Evolutionary conservation across 176 grass and related monocot genomes (phyloP), one percentile per base, ranked within the genome.

Genomic region (Juncus effusus): DNA sequence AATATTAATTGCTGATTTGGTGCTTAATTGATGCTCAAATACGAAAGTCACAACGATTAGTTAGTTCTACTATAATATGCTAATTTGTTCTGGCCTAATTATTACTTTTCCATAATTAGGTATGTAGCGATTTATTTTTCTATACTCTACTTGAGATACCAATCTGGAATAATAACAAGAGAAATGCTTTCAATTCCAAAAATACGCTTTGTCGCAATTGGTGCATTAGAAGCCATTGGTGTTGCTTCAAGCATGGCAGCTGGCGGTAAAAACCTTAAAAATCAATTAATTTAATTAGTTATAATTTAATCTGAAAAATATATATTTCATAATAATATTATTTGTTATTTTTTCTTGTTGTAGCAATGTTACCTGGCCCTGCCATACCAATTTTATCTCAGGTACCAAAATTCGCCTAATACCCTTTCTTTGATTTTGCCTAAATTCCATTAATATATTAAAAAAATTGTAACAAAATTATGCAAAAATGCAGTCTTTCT

Each of bases 381-480:
- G 74, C 85, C 16, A 96, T 96, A 79, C 92, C 92, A 39, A 86
- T 96, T 81, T 64, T 96, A 3, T 96, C 92, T 59, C 92, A 96
- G 92, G 92, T 96, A 88, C 49, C 42, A 37, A 55, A 19, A 58
- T 36, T 63, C 2, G 15, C 61, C 78, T 5, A 54, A 38, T 79
- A 76, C 11, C 35, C 4, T 36, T 64, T 63, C 36, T 16, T 40
- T 15, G 7, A 42, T 75, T 10, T 58, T 57, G 41, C 6, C 67
- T 60, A 16, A n/a, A 55, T 63, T 36, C 45, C 12, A 13, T 42
- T 41, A 42, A 42, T 16, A 12, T 16, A 51, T 73, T 51, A 19
- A 78, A 40, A 12, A 56, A 64, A 50, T 58, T 63, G 53, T 78
- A 47, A 28, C 19, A 28, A 28, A 28, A 28, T 28, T 28, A 54